Base-by-base conservation (phyloP, 2,329 filamentous ascomycete species). In the Diaporthe sp. region DNA sequence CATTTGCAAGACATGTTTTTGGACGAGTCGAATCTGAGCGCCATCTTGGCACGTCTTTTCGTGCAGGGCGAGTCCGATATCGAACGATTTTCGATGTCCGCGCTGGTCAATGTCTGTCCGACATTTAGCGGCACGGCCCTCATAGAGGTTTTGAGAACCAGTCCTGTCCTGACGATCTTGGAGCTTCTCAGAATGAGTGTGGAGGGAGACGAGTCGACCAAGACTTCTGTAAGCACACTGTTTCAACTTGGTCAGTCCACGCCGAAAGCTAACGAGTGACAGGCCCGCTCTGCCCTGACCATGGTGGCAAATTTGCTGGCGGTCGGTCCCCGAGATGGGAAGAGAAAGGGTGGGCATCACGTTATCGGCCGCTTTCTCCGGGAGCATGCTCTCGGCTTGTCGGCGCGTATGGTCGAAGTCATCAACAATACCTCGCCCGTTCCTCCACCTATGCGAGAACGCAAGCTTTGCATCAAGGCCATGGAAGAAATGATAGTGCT, bases 401-500 rank as follows among this genome's bases (percentile, higher is more conserved):
- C 98, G 84, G 92, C 95, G 9, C 90, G 93, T 49, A 92, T 98
- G 78, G 95, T 94, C 0, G 92, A 96, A 72, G 86, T 90, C 13
- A 92, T 98, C 75, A 97, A 96, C 79, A 93, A 95, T 81, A 87
- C 88, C 17, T 81, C 84, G 46, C 86, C 87, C 53, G 85, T 88
- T 28, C 88, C 89, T 75, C 90, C 90, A 84, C 78, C 87, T 85
- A 79, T 89, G 82, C 80, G 88, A 62, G 95, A 98, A 81, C 95
- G 95, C 80, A 91, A 91, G 74, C 90, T 94, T 75, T 95, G 93
- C 79, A 91, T 99, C 12, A 91, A 91, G 78, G 96, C 95, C 7
- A 93, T 99, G 81, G 94, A 95, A 79, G 95, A 98, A 82, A 94
- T 99, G 90, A 93, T 98, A 68, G 91, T 88, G 72, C 87, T 97